These are phyloP conservation scores for Chalaropsis ovoidea DNA, from an alignment of 2,329 filamentous ascomycete genomes.

Conservation along the genomic window DNA sequence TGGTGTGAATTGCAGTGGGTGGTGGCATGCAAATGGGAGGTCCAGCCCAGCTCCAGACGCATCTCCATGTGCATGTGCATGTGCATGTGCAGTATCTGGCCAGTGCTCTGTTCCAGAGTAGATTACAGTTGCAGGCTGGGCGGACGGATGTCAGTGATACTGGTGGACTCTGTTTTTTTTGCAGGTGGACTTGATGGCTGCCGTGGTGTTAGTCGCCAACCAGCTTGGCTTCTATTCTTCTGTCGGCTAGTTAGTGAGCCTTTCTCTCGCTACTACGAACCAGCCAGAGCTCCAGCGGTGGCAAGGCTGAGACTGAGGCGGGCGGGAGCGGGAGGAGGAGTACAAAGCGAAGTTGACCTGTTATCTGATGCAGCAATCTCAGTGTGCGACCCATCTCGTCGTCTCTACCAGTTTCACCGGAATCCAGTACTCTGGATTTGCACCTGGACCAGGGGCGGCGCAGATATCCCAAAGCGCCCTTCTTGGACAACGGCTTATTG, in stretches of 20 bases:
- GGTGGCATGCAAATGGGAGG: neutral
- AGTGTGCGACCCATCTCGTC: no score
- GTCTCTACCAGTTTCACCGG: no score
- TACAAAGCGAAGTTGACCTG: neutral
- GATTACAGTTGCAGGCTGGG: constrained; percentile 3
- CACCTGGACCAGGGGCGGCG: neutral
- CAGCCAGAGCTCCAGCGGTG: neutral
- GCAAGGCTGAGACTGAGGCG: neutral
- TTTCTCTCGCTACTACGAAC: neutral
- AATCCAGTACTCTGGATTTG: neutral
- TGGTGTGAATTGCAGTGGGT: neutral
- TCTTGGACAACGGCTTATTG: neutral
- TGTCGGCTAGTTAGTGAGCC: neutral
- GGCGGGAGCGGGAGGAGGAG: neutral
- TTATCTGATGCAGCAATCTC: neutral
- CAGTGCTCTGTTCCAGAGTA: constrained; percentile 12
- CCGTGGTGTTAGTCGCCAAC: no score
- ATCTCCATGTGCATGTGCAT: neutral
- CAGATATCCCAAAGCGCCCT: neutral
- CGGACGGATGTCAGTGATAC: neutral
- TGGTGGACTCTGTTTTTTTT: no score
- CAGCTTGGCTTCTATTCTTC: neutral
- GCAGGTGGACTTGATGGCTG: no score
- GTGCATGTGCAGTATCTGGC: neutral
- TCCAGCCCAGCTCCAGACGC: no score